Percentiles rank a stretch among this genome's conserved stretches.
Evolutionary conservation across 768 basidiomycete genomes (phyloP).

Genomic region (Suillus alpinus): DNA sequence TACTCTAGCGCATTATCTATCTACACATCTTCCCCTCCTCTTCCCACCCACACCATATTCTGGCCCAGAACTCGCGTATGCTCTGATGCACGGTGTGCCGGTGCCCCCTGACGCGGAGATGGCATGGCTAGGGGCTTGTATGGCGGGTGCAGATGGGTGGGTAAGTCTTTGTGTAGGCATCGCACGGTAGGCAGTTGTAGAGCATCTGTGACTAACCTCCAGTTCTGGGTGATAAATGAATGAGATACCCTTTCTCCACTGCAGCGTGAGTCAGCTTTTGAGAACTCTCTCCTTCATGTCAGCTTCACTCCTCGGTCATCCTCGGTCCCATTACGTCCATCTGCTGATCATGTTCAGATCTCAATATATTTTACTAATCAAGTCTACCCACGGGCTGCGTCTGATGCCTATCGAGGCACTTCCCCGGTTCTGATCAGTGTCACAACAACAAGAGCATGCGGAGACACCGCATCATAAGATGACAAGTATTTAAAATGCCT

Average conservation of each 20-base stretch:
- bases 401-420: not conserved
- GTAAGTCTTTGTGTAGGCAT: slow-evolving; percentile 83
- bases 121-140: slow-evolving; percentile 90
- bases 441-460: not conserved
- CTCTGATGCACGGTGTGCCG: slow-evolving; percentile 81
- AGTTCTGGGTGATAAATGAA: not conserved
- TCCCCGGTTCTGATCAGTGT: not conserved
- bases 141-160: slow-evolving; percentile 96
- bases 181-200: slow-evolving; percentile 19
- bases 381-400: not conserved
- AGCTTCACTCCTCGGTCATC: too few species aligned
- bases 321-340: not conserved
- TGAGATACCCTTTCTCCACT: not conserved
- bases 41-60: slow-evolving; percentile 55
- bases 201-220: not conserved
- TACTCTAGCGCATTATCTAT: slow-evolving; percentile 68
- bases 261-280: not conserved
- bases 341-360: not conserved
- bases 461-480: not conserved
- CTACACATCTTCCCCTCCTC: slow-evolving; percentile 74
- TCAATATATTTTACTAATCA: not conserved
- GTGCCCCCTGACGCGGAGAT: slow-evolving; percentile 85
- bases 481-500: not conserved
- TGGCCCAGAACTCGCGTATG: slow-evolving; percentile 61
- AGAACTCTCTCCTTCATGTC: not conserved